Conservation (phyloP, 495 filamentous ascomycete genomes). For the Hypoxylon perforatum region DNA sequence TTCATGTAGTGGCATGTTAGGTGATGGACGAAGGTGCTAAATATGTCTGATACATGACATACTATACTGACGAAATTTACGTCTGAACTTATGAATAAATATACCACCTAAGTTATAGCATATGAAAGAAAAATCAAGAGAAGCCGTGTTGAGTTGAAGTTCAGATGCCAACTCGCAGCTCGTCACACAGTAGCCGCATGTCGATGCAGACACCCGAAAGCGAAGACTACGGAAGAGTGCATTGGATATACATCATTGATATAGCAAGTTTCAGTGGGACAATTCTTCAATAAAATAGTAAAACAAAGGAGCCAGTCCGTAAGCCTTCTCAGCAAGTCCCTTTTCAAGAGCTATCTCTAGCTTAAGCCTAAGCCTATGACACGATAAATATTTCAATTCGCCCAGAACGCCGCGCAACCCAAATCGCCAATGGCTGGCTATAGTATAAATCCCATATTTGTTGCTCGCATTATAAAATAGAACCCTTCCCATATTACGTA, state of each 20-base stretch:
- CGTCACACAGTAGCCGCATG: too few relatives aligned
- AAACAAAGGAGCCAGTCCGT: slow-evolving; percentile 43
- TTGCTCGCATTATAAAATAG: neutral
- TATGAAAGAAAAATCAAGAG: too few relatives aligned
- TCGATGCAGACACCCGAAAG: too few relatives aligned
- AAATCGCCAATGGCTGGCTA: neutral
- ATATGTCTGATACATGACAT: neutral
- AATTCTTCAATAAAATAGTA: neutral
- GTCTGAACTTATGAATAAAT: too few relatives aligned
- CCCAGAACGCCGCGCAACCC: slow-evolving; percentile 34
- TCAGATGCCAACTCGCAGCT: too few relatives aligned
- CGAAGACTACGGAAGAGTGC: neutral
- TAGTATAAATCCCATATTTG: neutral
- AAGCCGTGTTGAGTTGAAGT: too few relatives aligned
- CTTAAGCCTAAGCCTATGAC: slow-evolving; percentile 20
- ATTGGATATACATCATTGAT: too few relatives aligned
- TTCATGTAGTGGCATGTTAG: neutral
- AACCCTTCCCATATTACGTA: slow-evolving; percentile 20
- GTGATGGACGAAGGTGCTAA: too few relatives aligned
- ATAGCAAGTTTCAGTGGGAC: too few relatives aligned
- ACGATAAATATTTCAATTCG: slow-evolving; percentile 6
- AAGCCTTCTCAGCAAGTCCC: slow-evolving; percentile 7
- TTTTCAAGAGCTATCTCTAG: neutral
- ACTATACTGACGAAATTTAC: too few relatives aligned
- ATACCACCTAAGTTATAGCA: too few relatives aligned